Conservation (phyloP, 1,139 yeast genomes). For the Scheffersomyces quercinus region DNA sequence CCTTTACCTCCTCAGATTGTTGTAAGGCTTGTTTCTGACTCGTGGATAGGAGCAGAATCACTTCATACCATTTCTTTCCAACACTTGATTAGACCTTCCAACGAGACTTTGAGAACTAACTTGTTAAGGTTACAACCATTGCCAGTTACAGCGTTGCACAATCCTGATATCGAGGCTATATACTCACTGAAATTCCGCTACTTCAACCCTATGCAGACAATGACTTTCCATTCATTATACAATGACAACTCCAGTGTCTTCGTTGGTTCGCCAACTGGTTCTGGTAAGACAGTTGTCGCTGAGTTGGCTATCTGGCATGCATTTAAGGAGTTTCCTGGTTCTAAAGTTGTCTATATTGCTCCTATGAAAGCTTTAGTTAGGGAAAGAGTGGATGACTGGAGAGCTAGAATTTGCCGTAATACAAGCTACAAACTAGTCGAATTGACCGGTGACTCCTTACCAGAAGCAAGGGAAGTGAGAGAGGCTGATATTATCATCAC, state of each 20-base stretch:
- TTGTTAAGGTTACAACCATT: conserved; percentile 80
- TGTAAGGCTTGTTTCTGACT: conserved; percentile 75
- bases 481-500: conserved; percentile 92
- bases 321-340: conserved; percentile 72
- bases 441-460: conserved; percentile 94
- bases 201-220: conserved; percentile 98
- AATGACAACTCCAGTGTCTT: conserved; percentile 77
- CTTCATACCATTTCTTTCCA: conserved; percentile 82
- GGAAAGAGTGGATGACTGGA: conserved; percentile 97
- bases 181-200: conserved; percentile 70
- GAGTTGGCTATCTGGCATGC: conserved; percentile 98
- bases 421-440: conserved; percentile 79
- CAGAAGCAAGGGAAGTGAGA: conserved; percentile 82
- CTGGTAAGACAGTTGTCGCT: conserved; percentile 97
- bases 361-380: conserved; percentile 99
- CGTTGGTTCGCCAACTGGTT: conserved; percentile 98
- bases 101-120: conserved; percentile 83
- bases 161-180: conserved; percentile 64
- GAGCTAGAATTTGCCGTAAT: conserved; percentile 60
- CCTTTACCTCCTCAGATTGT: conserved; percentile 88
- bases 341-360: conserved; percentile 91
- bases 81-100: conserved; percentile 84
- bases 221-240: conserved; percentile 89
- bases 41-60: conserved; percentile 88
- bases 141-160: conserved; percentile 78